phyloP scores from a whole-genome alignment of 2,329 filamentous ascomycete species.

The Ophiognomonia clavigignenti-juglandacearum region DNA sequence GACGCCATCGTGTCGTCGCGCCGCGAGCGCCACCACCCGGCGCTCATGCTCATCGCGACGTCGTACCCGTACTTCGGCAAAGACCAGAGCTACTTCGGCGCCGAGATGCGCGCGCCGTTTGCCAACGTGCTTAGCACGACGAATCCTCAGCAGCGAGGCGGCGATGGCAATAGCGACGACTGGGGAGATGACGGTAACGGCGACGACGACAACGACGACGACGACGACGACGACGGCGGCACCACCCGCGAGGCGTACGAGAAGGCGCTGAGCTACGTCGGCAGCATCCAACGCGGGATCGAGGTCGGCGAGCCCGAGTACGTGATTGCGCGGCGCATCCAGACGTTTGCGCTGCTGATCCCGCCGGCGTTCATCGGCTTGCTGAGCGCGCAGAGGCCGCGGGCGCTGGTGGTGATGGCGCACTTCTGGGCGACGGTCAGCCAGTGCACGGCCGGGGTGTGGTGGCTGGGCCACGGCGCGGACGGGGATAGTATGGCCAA shows the following conservation, averaged over 20 bases:
- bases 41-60: conserved; percentile 36
- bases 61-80: conserved; percentile 28
- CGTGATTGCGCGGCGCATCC: conserved; percentile 22
- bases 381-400: conserved; percentile 19
- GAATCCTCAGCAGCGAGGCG: no score
- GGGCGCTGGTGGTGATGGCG: conserved; percentile 22
- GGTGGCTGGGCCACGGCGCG: conserved; percentile 22
- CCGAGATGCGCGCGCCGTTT: conserved; percentile 19
- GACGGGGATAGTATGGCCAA: conserved; percentile 18
- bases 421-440: conserved; percentile 22
- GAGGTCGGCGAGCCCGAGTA: conserved; percentile 26
- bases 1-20: conserved; percentile 28
- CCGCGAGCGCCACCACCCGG: conserved; percentile 37
- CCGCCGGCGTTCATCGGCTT: conserved; percentile 21
- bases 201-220: no score
- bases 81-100: conserved; percentile 23
- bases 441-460: conserved; percentile 19
- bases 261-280: conserved; percentile 23
- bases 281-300: conserved; percentile 21
- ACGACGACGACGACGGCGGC: conserved; percentile 19
- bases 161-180: no score
- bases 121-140: conserved; percentile 18
- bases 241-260: conserved; percentile 23
- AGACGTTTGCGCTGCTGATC: conserved; percentile 22
- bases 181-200: no score